Percentiles rank a stretch among this genome's conserved stretches.
Evolutionary conservation across 1,139 yeast genomes (phyloP).

Genomic region (Wickerhamiella pararugosa): DNA sequence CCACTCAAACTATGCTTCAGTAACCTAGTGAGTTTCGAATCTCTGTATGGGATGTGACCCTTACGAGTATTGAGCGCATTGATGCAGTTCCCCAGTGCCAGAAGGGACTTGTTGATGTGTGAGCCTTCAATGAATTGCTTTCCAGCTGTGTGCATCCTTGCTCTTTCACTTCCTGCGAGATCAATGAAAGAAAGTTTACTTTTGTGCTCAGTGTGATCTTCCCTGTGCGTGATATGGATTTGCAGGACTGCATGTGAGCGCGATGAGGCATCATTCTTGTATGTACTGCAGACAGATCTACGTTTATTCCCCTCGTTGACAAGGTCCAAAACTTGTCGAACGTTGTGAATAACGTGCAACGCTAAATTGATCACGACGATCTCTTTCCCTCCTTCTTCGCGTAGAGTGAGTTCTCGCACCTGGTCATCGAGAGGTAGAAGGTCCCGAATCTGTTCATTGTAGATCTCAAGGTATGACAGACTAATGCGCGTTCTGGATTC

Average conservation of each 20-base stretch:
- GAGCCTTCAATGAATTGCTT: slow-evolving; percentile 77
- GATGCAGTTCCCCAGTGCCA: slow-evolving; percentile 88
- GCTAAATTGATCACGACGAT: slow-evolving; percentile 67
- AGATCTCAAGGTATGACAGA: slow-evolving; percentile 69
- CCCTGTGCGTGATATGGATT: slow-evolving; percentile 36
- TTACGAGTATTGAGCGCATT: slow-evolving; percentile 65
- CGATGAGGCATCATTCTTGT: slow-evolving; percentile 79
- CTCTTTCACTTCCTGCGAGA: slow-evolving; percentile 89
- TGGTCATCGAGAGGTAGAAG: slow-evolving; percentile 28
- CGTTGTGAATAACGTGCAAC: slow-evolving; percentile 42
- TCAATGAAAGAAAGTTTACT: slow-evolving; percentile 56
- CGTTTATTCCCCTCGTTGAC: slow-evolving; percentile 57
- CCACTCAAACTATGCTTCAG: slow-evolving; percentile 88
- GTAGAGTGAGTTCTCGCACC: slow-evolving; percentile 31
- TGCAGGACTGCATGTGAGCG: slow-evolving; percentile 89
- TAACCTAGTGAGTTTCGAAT: slow-evolving; percentile 73
- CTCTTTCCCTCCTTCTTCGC: slow-evolving; percentile 57
- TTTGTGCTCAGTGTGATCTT: slow-evolving; percentile 15
- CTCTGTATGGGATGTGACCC: slow-evolving; percentile 78
- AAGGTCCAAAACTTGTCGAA: slow-evolving; percentile 70
- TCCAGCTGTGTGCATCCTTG: slow-evolving; percentile 58
- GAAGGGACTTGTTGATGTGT: slow-evolving; percentile 69
- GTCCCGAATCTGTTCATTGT: slow-evolving; percentile 79
- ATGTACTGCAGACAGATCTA: slow-evolving; percentile 76
- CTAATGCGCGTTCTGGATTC: slow-evolving; percentile 40